These are phyloP conservation scores for Coemansia guatemalensis DNA, from an alignment of 192 early-diverging fungal species.

Conservation along the genomic window DNA sequence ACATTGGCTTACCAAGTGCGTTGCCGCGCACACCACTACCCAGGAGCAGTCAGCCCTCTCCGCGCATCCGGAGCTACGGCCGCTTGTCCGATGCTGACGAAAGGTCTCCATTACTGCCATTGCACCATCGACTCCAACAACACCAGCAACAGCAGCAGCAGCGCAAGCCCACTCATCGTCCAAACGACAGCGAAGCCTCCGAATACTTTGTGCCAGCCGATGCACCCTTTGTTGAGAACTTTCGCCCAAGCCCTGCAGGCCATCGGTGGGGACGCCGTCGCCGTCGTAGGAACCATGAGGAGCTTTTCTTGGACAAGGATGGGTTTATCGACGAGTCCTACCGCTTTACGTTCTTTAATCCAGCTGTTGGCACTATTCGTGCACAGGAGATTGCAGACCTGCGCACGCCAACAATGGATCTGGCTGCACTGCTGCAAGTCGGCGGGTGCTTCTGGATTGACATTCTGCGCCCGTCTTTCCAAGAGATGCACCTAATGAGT, in stretches of 20 bases:
- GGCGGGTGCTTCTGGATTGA: slow-evolving; percentile 77
- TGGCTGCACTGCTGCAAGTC: slow-evolving; percentile 35
- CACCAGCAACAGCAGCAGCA: slow-evolving; percentile 1
- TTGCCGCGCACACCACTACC: background rate
- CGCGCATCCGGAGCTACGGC: slow-evolving; percentile 14
- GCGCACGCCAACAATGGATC: slow-evolving; percentile 49
- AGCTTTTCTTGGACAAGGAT: slow-evolving; percentile 53
- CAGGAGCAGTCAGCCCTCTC: slow-evolving; percentile 3
- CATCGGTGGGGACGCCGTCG: slow-evolving; percentile 12
- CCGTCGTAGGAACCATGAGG: slow-evolving; percentile 37
- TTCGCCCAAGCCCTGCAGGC: background rate
- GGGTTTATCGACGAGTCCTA: slow-evolving; percentile 57
- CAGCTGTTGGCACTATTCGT: slow-evolving; percentile 62
- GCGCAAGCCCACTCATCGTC: slow-evolving; percentile 7
- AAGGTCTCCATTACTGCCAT: slow-evolving; percentile 24
- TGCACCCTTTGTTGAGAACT: slow-evolving; percentile 5
- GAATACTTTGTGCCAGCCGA: slow-evolving; percentile 39
- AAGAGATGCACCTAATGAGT: slow-evolving; percentile 65
- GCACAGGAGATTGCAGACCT: slow-evolving; percentile 58
- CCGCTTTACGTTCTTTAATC: slow-evolving; percentile 71
- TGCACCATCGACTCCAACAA: background rate
- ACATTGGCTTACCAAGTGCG: background rate
- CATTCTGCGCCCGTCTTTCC: slow-evolving; percentile 60
- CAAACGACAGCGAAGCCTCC: slow-evolving; percentile 5
- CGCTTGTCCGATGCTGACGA: slow-evolving; percentile 19